Evolutionary conservation across 352 stramenopile genomes (phyloP), one percentile per base, ranked within the genome.

Genomic region (Pythium sp.): DNA sequence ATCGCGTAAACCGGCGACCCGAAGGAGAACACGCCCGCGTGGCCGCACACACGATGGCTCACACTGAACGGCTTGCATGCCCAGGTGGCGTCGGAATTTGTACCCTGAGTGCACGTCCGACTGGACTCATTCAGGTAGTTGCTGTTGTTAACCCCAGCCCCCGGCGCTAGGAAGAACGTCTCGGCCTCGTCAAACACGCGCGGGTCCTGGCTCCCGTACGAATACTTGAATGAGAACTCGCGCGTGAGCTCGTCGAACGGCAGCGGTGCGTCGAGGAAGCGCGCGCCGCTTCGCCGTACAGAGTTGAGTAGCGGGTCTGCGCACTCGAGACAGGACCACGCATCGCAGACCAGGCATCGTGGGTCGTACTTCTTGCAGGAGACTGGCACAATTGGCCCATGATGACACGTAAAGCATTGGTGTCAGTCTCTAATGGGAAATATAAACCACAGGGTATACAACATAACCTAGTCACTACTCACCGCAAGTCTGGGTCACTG

Each of bases 131-230:
- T 93, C 7, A 92, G 70, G 22, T 64, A 63, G 4, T 28, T 70
- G 12, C 30, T 24, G 1, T 58, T 69, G 41, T 64, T 67, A 9
- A 2, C 5, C 6, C 15, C 18, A 51, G 15, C 18, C 18, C 5
- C 18, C 12, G 18, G 18, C n/a, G 53, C 53, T 75, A 89, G 51
- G 65, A 81, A 75, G 86, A 82, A 98, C 4, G 80, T 58, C 66
- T 98, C 96, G 14, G 91, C 92, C 65, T 98, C 94, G 73, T 98
- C 95, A 79, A 98, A 98, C 43, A 91, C 82, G 38, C 90, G 79
- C 11, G 85, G 79, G 55, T 94, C 79, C 65, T 97, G 87, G 38
- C 89, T 97, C 14, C 92, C 93, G 74, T 98, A 99, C 36, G 92
- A 88, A 49, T 98, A 90, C 14, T 72, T 82, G 61, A 93, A 87